These are phyloP conservation scores for Paraurostyla sp. DNA, from an alignment of 73 alveolate genomes.

Conservation along the genomic window DNA sequence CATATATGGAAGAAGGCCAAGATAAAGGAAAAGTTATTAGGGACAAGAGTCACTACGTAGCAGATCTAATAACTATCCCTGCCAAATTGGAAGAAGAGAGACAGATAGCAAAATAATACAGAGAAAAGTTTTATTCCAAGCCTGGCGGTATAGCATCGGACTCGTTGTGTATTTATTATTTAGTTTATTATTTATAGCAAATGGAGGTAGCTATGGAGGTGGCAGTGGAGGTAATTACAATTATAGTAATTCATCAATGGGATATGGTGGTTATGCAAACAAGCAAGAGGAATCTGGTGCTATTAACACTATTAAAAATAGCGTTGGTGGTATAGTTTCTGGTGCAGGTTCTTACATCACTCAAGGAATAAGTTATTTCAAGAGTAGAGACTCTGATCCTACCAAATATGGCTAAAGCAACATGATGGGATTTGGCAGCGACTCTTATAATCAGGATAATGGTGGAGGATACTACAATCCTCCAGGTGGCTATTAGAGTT, in stretches of 20 bases:
- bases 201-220: background rate
- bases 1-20: conserved; percentile 61
- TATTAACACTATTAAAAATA: background rate
- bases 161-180: background rate
- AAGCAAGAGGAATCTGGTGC: conserved; percentile 1
- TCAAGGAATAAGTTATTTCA: background rate
- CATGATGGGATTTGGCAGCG: conserved; percentile 10
- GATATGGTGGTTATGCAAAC: conserved; percentile 37
- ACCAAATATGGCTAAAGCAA: background rate
- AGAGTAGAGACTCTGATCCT: background rate
- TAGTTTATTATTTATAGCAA: background rate
- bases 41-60: conserved; percentile 39
- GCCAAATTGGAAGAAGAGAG: conserved; percentile 42
- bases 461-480: background rate
- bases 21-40: conserved; percentile 71
- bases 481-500: background rate
- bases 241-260: background rate
- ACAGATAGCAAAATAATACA: conserved; percentile 20
- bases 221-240: background rate
- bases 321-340: conserved; percentile 11
- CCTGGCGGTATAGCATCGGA: conserved; percentile 5
- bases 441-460: background rate
- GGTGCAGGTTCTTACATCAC: conserved; percentile 32
- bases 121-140: conserved; percentile 45
- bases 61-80: conserved; percentile 10